These are phyloP conservation scores for Gamarada debralockiae DNA, from an alignment of 495 filamentous ascomycete genomes.

Conservation along the genomic window DNA sequence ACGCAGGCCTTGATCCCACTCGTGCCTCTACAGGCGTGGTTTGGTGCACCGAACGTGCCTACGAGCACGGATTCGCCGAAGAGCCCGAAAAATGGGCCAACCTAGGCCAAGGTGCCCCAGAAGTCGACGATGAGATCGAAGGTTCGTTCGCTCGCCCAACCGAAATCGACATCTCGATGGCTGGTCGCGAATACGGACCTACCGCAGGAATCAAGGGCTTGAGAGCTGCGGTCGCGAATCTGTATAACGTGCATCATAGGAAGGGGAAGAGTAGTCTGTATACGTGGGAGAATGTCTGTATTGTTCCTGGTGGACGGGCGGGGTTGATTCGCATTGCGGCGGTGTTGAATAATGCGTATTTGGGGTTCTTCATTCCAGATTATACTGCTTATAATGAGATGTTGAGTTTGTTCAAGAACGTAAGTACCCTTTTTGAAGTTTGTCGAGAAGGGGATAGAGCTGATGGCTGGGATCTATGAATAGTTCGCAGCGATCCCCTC, in stretches of 20 bases:
- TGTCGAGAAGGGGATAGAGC: background rate
- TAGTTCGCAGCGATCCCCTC: conserved; percentile 89
- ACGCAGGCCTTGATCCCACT: conserved; percentile 83
- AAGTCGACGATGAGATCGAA: conserved; percentile 89
- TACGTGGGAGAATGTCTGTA: conserved; percentile 98
- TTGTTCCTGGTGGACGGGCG: conserved; percentile 90
- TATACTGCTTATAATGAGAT: conserved; percentile 92
- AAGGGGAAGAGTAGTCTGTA: conserved; percentile 86
- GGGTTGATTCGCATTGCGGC: conserved; percentile 93
- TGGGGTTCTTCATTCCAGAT: conserved; percentile 81
- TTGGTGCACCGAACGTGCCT: conserved; percentile 81
- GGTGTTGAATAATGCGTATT: conserved; percentile 86
- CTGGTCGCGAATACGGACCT: conserved; percentile 84
- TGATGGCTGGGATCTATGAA: conserved; percentile 6
- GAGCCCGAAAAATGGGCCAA: conserved; percentile 86
- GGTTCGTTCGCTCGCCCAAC: conserved; percentile 85
- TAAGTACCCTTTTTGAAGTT: conserved; percentile 9
- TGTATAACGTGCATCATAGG: conserved; percentile 92
- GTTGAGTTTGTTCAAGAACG: conserved; percentile 57
- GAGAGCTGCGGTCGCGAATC: conserved; percentile 80
- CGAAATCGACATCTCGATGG: conserved; percentile 70
- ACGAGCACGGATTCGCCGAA: conserved; percentile 77
- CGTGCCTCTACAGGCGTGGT: conserved; percentile 81
- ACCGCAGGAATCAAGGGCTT: conserved; percentile 91
- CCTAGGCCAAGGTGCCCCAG: conserved; percentile 89